These are phyloP conservation scores for Neurospora sp. DNA, from an alignment of 2,329 filamentous ascomycete genomes.

Conservation along the genomic window DNA sequence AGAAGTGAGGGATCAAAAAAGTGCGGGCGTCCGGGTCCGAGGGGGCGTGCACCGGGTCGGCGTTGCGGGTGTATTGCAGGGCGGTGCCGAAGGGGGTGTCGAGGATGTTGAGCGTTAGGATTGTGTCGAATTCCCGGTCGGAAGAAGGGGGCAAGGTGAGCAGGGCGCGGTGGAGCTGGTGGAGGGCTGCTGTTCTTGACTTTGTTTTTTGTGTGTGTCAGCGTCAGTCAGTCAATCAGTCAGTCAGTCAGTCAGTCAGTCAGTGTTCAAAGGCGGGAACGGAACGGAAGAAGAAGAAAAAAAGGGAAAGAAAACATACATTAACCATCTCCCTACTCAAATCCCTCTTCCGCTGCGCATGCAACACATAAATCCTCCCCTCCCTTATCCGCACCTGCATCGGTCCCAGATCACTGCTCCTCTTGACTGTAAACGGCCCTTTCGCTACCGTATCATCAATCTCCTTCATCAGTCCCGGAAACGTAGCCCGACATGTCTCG, in stretches of 20 bases:
- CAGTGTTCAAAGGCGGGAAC: too few species aligned
- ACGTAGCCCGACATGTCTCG: slow-evolving; percentile 31
- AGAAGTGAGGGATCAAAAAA: slow-evolving; percentile 47
- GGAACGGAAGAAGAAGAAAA: background rate
- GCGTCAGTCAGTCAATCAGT: too few species aligned
- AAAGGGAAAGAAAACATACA: slow-evolving; percentile 8
- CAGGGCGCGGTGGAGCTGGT: slow-evolving; percentile 43
- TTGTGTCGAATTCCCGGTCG: slow-evolving; percentile 33
- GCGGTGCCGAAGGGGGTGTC: slow-evolving; percentile 35
- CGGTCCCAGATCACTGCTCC: slow-evolving; percentile 29
- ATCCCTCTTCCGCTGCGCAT: slow-evolving; percentile 28
- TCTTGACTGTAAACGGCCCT: slow-evolving; percentile 32
- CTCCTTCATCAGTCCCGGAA: slow-evolving; percentile 36
- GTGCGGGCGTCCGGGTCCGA: slow-evolving; percentile 21
- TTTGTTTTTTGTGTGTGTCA: slow-evolving; percentile 15
- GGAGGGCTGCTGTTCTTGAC: slow-evolving; percentile 40
- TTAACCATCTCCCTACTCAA: slow-evolving; percentile 32
- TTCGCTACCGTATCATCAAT: slow-evolving; percentile 34
- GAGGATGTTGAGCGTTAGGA: slow-evolving; percentile 42
- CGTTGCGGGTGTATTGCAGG: slow-evolving; percentile 38
- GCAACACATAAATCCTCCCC: slow-evolving; percentile 35
- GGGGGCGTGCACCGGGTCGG: slow-evolving; percentile 24
- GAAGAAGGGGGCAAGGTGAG: slow-evolving; percentile 31
- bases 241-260: too few species aligned
- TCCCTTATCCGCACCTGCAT: slow-evolving; percentile 32